A percentile compares a stretch with the other conserved stretches of the same genome.
These are phyloP conservation scores for Hypoxylon rubiginosum DNA, from an alignment of 2,329 filamentous ascomycete species.

Conservation along the genomic window DNA sequence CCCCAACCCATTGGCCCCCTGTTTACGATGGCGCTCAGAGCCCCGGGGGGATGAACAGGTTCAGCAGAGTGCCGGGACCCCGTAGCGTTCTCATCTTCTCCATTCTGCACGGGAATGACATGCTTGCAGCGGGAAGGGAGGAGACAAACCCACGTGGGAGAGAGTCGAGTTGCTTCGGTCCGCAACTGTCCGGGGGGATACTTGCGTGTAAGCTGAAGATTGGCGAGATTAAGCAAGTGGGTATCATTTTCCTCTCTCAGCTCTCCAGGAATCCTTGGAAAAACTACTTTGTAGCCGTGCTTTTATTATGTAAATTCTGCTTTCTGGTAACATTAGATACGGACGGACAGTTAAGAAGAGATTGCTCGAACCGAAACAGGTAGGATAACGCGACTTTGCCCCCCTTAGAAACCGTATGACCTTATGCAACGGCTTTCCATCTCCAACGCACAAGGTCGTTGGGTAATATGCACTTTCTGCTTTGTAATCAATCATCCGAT, in stretches of 20 bases:
- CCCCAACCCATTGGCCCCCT: constrained; percentile 58
- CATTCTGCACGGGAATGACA: constrained; percentile 21
- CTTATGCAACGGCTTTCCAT: constrained; percentile 6
- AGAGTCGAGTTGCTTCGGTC: constrained; percentile 13
- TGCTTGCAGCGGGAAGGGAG: constrained; percentile 30
- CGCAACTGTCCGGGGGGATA: constrained; percentile 8
- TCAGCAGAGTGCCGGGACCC: constrained; percentile 45
- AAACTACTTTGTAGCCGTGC: not conserved
- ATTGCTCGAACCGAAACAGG: constrained; percentile 31
- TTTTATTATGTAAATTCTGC: not conserved
- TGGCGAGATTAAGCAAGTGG: constrained; percentile 24
- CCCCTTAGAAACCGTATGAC: constrained; percentile 17
- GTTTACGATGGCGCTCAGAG: constrained; percentile 58
- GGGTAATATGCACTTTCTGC: not conserved
- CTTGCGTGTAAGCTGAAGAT: constrained; percentile 21
- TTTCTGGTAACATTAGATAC: not conserved
- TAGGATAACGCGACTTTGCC: constrained; percentile 33
- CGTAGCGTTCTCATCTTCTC: not conserved
- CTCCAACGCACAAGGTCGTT: not conserved
- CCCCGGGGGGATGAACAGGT: constrained; percentile 64
- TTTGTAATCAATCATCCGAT: constrained; percentile 3
- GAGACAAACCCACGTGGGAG: constrained; percentile 35
- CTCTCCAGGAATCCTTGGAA: not conserved
- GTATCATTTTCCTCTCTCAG: constrained; percentile 2
- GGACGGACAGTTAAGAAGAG: not conserved